A percentile compares a stretch with the other conserved stretches of the same genome.
These are phyloP conservation scores for Ogataea ganodermae DNA, from an alignment of 805 yeast genomes.

Conservation along the genomic window DNA sequence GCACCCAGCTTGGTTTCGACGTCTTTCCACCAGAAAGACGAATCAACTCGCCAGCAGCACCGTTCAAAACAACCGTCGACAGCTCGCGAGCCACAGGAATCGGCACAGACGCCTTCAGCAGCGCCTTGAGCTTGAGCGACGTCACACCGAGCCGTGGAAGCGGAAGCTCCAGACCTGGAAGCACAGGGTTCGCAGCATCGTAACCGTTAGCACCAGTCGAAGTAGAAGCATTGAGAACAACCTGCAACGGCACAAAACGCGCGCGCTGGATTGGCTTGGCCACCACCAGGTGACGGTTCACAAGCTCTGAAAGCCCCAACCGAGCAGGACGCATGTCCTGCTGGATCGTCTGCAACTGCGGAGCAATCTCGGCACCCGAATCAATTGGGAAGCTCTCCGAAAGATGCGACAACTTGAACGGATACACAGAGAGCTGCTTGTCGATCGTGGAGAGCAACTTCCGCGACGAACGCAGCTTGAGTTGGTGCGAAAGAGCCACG, in stretches of 20 bases:
- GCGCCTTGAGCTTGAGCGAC: slow-evolving; percentile 63
- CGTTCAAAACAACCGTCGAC: slow-evolving; percentile 66
- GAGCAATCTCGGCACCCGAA: slow-evolving; percentile 36
- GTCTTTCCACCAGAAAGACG: slow-evolving; percentile 81
- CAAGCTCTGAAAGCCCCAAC: slow-evolving; percentile 77
- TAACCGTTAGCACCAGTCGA: slow-evolving; percentile 68
- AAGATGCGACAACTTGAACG: slow-evolving; percentile 81
- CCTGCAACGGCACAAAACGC: slow-evolving; percentile 70
- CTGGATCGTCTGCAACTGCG: slow-evolving; percentile 47
- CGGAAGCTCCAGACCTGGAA: slow-evolving; percentile 77
- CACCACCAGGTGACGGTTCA: slow-evolving; percentile 76
- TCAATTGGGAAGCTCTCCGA: slow-evolving; percentile 63
- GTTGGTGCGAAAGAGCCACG: slow-evolving; percentile 74
- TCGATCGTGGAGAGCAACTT: slow-evolving; percentile 70
- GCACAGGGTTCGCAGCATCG: slow-evolving; percentile 61
- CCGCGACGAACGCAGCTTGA: slow-evolving; percentile 76
- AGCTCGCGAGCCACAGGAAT: slow-evolving; percentile 76
- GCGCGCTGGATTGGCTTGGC: slow-evolving; percentile 73
- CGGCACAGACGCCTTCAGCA: slow-evolving; percentile 54
- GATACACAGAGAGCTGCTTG: slow-evolving; percentile 78
- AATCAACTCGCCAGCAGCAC: slow-evolving; percentile 55
- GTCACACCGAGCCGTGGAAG: slow-evolving; percentile 74
- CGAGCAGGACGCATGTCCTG: slow-evolving; percentile 61
- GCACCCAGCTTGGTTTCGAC: slow-evolving; percentile 83
- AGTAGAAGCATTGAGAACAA: slow-evolving; percentile 61